Base-by-base conservation (phyloP, 371 early-diverging fungal genomes). In the Apophysomyces ossiformis region DNA sequence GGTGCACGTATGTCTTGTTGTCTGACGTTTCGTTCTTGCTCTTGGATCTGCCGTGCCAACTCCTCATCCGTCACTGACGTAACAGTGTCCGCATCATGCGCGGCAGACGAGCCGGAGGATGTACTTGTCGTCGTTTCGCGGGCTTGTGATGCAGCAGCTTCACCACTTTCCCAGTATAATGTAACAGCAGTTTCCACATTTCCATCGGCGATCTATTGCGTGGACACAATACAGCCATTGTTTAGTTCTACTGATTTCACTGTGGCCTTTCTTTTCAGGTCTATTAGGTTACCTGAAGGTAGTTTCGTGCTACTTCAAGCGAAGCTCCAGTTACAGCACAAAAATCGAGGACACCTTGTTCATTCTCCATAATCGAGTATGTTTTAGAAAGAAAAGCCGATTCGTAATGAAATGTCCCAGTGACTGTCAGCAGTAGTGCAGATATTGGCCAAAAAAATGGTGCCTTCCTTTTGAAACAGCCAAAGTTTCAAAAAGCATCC, bases 1-100 rank as follows among this genome's bases (percentile, higher is more conserved):
- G 93, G 93, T 13, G 93, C 92, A 54, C 93, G 83, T 8, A 92
- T 87, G 36, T 71, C 71, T 59, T 75, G 77, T 0, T 70, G 65
- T 16, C 21, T 62, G 64, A 50, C 60, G 56, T 15, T 65, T 67
- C 8, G 61, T 60, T 84, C 81, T 46, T 78, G 74, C 16, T 78
- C 82, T 41, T 83, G 79, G n/a, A 85, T 67, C 46, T 77, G 82
- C 57, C 85, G 79, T 7, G 89, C 85, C 18, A 86, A 66, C 37
- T 75, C 85, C 64, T 78, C 84, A 60, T 85, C 87, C 32, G 79
- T 69, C 68, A 81, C 71, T 16, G 69, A 21, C n/a, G 46, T 26
- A 4, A 37, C 44, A 60, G 41, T 2, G 41, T 41, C 4, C 54
- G 21, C 11, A 21, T 50, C 21, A 9, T 32, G 21, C 54, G 21